Base-by-base conservation (phyloP, 371 early-diverging fungal genomes). In the Mortierella sp. region DNA sequence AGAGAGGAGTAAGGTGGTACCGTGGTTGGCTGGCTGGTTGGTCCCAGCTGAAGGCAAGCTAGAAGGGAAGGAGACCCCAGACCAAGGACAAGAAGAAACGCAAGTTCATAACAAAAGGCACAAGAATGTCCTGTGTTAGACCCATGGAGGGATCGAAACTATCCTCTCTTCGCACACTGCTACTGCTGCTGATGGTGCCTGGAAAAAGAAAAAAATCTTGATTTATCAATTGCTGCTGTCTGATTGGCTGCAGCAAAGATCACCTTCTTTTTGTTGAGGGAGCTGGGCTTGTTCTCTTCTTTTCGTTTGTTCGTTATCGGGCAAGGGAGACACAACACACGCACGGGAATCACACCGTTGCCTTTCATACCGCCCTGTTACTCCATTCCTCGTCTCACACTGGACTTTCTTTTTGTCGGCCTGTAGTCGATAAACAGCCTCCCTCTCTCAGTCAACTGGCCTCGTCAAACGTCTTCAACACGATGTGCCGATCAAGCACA, bases 221-320 rank as follows among this genome's bases (percentile, higher is more conserved):
- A 60, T 65, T 60, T 68, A 34, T 68, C 38, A 26, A 26, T 44
- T 47, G 19, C 19, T 14, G 31, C 28, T 21, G 65, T 73, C 19
- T 84, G 84, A 84, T 84, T 84, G 84, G 84, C 84, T 80, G 81
- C 63, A 60, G 26, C 75, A 65, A 75, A 80, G 77, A 84, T 84
- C 84, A 84, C 84, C 84, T 84, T 78, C 80, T 83, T 84, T 70
- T 60, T 75, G 58, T 70, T 71, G 21, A 42, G 54, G 2, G 47
- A 72, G 26, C 72, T 44, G n/a, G 24, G 16, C 74, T 26, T 44
- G n/a, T 14, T 14, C 60, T 13, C 14, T 26, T 60, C 60, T 10
- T 31, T n/a, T 19, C 31, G 24, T 13, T 19, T 50, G 21, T 26
- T 21, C 21, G 63, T 63, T 60, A 60, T 31, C 60, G 60, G 34